Evolutionary conservation across 495 filamentous ascomycete genomes (phyloP), one percentile per base, ranked within the genome.

Genomic region (Podospora australis): DNA sequence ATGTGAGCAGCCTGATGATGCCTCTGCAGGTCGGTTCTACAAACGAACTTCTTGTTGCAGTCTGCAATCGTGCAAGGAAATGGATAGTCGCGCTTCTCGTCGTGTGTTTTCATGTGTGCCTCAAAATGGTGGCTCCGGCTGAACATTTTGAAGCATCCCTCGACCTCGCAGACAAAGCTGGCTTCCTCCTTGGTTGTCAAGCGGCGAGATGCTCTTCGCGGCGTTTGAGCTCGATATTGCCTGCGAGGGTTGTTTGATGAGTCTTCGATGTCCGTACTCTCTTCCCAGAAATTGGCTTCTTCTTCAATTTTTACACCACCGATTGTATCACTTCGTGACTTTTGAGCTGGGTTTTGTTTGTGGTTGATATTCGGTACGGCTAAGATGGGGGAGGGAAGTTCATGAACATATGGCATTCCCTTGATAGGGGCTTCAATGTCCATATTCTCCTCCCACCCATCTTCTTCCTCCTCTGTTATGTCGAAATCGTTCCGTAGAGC

Each of bases 61-160:
- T 78, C 69, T 36, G 77, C 62, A 26, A 78, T 66, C 11, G 63
- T 66, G 66, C 90, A 97, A 4, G 72, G 68, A 63, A 87, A 82
- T 1, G 81, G 80, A 56, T 84, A 82, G 52, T 79, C 80, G 43
- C 80, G 73, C 41, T 75, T 77, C 2, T 90, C 84, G 64, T 96
- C 82, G 67, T 97, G 91, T 6, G 81, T 91, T 59, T 92, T 87
- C 74, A 92, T 76, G 65, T 97, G 91, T 45, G 87, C 83, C 59
- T 86, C 87, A 65, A 84, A 88, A 68, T 97, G 96, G 69, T 90
- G 96, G 58, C 81, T 85, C 44, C 91, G 70, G 50, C 87, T 87
- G 62, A 96, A 97, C 6, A 81, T 75, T 66, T 82, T 83, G 19
- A 83, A 83, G 63, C 91, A 97, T 13, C 75, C 73, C 62, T 75